Conservation (phyloP, 768 basidiomycete species). For the Neoboletus magnificus region DNA sequence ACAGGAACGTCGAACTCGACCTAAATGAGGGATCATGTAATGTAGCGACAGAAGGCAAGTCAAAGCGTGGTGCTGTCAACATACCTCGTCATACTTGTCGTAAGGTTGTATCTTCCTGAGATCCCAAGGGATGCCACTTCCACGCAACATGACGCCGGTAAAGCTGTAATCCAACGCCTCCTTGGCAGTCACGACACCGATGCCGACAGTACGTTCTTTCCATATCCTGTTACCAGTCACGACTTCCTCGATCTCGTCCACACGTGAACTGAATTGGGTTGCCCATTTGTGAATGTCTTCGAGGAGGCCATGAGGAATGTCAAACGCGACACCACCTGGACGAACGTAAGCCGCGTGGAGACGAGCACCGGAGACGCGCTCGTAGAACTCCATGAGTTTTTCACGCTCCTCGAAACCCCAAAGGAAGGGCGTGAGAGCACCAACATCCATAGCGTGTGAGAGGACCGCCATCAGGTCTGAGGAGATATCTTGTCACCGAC, state of each 20-base stretch:
- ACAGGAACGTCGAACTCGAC: slow-evolving; percentile 98
- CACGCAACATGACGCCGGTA: slow-evolving; percentile 95
- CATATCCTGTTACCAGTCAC: slow-evolving; percentile 97
- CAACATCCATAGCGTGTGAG: slow-evolving; percentile 95
- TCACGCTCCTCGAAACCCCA: slow-evolving; percentile 99
- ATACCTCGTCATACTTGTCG: slow-evolving; percentile 91
- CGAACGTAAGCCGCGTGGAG: slow-evolving; percentile 97
- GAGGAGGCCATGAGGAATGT: slow-evolving; percentile 96
- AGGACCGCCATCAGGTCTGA: slow-evolving; percentile 94
- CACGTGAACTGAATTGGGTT: slow-evolving; percentile 84
- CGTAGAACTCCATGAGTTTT: slow-evolving; percentile 99
- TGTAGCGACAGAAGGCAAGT: not conserved
- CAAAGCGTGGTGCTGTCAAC: slow-evolving; percentile 6
- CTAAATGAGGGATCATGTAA: slow-evolving; percentile 32
- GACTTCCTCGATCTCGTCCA: slow-evolving; percentile 98
- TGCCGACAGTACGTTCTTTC: slow-evolving; percentile 90
- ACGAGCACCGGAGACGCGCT: slow-evolving; percentile 96
- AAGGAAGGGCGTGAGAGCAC: slow-evolving; percentile 95
- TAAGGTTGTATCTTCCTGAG: slow-evolving; percentile 89
- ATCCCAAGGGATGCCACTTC: slow-evolving; percentile 94
- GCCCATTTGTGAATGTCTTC: slow-evolving; percentile 99
- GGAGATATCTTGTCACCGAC: not conserved
- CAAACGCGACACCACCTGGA: slow-evolving; percentile 96
- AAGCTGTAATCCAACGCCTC: slow-evolving; percentile 91
- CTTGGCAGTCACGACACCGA: slow-evolving; percentile 89